Conservation (phyloP, 2,329 filamentous ascomycete genomes). For the Herpomyces periplanetae region DNA sequence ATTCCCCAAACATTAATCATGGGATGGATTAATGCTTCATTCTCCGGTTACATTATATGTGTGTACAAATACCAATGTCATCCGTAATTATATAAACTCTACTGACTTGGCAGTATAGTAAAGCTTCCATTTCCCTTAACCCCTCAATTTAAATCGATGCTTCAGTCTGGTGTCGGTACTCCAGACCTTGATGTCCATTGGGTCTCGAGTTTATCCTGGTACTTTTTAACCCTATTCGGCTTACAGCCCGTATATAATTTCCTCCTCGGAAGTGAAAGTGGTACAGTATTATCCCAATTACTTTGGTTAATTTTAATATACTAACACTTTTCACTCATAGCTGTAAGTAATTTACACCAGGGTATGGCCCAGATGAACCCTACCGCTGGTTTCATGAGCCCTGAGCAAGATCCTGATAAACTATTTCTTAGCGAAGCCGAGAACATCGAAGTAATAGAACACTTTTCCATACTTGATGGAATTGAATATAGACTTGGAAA, state of each 20-base stretch:
- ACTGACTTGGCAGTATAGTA: constrained; percentile 15
- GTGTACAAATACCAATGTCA: no score
- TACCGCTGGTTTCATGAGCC: constrained; percentile 35
- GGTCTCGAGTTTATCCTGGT: constrained; percentile 97
- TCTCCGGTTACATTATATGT: constrained; percentile 92
- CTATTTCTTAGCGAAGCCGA: constrained; percentile 68
- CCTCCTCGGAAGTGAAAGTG: constrained; percentile 72
- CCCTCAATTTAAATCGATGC: constrained; percentile 96
- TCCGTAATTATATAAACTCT: constrained; percentile 3
- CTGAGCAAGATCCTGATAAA: constrained; percentile 79
- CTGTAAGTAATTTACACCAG: constrained; percentile 60
- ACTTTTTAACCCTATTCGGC: constrained; percentile 87
- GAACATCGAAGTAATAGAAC: constrained; percentile 75
- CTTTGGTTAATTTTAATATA: not conserved
- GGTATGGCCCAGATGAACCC: constrained; percentile 38
- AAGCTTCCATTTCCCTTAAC: constrained; percentile 91
- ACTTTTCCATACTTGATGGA: constrained; percentile 58
- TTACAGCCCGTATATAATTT: constrained; percentile 91
- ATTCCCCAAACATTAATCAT: constrained; percentile 94
- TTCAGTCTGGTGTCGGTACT: constrained; percentile 82
- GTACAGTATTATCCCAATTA: constrained; percentile 17
- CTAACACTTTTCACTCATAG: constrained; percentile 10
- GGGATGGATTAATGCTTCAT: constrained; percentile 99
- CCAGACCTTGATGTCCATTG: constrained; percentile 84
- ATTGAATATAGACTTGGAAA: constrained; percentile 63